phyloP scores from a whole-genome alignment of 2,329 filamentous ascomycete species.

The Colletotrichum orbiculare region DNA sequence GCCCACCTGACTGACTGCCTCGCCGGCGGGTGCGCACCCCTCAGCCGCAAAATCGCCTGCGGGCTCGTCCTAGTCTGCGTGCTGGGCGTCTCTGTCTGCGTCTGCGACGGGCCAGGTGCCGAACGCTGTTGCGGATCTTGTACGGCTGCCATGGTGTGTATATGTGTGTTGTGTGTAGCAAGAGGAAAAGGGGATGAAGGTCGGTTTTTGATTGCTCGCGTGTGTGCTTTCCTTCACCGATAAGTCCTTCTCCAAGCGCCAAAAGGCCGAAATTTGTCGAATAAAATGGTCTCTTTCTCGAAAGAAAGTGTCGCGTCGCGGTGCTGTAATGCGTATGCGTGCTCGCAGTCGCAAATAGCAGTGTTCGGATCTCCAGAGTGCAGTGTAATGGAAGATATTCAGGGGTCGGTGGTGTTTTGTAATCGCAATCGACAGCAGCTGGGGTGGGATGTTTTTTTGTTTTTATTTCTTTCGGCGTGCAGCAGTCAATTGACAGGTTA shows the following conservation, averaged over 20 bases:
- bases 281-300: background rate
- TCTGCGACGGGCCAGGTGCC: slow-evolving; percentile 47
- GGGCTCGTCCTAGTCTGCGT: slow-evolving; percentile 43
- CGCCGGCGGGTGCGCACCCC: slow-evolving; percentile 58
- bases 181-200: background rate
- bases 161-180: background rate
- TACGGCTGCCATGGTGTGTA: slow-evolving; percentile 38
- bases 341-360: slow-evolving; percentile 4
- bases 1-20: slow-evolving; percentile 86
- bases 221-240: background rate
- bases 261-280: slow-evolving; percentile 22
- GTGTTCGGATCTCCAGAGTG: slow-evolving; percentile 19
- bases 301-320: background rate
- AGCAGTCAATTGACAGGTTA: slow-evolving; percentile 7
- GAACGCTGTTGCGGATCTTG: slow-evolving; percentile 43
- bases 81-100: slow-evolving; percentile 45
- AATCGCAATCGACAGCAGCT: slow-evolving; percentile 11
- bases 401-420: slow-evolving; percentile 24
- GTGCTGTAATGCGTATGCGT: background rate
- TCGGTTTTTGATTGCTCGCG: slow-evolving; percentile 36
- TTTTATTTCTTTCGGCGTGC: slow-evolving; percentile 28
- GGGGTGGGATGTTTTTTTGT: slow-evolving; percentile 31
- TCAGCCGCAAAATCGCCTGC: slow-evolving; percentile 61
- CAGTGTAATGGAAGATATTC: slow-evolving; percentile 21
- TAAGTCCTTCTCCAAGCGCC: background rate